Evolutionary conservation across 1,139 yeast species (phyloP).

Genomic region (Diutina neorugosa): DNA sequence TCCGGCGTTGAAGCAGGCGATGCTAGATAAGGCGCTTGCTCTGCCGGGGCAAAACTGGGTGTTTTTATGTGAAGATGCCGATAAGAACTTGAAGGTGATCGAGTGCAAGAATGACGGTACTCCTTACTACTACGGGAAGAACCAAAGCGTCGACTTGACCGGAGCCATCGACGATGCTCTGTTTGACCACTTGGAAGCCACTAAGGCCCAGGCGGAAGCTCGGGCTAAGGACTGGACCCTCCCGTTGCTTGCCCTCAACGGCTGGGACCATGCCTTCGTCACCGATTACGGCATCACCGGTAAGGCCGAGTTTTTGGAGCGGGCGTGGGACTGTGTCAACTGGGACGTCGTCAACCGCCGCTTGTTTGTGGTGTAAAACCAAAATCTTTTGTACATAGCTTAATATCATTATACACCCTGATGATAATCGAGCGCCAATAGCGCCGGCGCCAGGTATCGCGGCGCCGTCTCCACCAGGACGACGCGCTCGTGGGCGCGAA

Average conservation of each 20-base stretch:
- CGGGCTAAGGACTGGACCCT: constrained; percentile 54
- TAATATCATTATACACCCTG: background rate
- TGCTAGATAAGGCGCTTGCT: constrained; percentile 43
- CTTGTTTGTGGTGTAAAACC: constrained; percentile 25
- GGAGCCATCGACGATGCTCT: constrained; percentile 50
- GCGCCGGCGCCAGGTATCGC: background rate
- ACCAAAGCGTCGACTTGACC: constrained; percentile 67
- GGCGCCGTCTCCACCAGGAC: background rate
- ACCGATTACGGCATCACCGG: constrained; percentile 77
- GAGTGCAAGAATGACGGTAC: constrained; percentile 80
- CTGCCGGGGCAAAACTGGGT: constrained; percentile 77
- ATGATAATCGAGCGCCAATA: background rate
- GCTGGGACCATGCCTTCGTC: constrained; percentile 83
- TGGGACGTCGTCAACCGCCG: constrained; percentile 79
- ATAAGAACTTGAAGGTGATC: constrained; percentile 52
- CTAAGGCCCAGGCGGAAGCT: constrained; percentile 13
- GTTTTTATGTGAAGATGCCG: constrained; percentile 64
- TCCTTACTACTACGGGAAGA: constrained; percentile 70
- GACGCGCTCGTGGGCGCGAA: background rate
- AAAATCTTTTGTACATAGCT: background rate
- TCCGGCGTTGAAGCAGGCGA: constrained; percentile 42
- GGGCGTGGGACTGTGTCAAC: constrained; percentile 68
- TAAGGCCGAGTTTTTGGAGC: constrained; percentile 58
- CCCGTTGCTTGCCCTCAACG: constrained; percentile 68
- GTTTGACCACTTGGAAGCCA: constrained; percentile 24